Evolutionary conservation across 106 monocot species (phyloP), one percentile per base, ranked within the genome.

Genomic region (Ottelia alismoides): DNA sequence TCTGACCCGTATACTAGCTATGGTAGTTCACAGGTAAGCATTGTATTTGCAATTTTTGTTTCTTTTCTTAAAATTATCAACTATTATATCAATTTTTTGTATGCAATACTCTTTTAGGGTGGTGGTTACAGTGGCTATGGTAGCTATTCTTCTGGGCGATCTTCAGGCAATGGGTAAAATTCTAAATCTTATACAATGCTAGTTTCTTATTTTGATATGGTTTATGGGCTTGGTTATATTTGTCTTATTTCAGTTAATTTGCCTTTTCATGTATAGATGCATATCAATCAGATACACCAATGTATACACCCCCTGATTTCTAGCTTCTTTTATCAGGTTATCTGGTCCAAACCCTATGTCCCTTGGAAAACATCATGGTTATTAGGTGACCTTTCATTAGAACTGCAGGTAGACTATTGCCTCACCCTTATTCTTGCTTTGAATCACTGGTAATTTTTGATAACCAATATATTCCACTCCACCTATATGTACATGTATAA

Each of bases 331-430:
- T 62, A 84, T 64, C 81, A 91, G 90, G 84, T 91, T 84, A 73
- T 73, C 80, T 75, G 90, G 77, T 63, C 67, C 62, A 69, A 77
- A 74, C 74, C 71, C 76, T 65, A 29, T 73, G 67, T 67, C 81
- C 62, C 78, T 77, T 57, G 85, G 81, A 35, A 85, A 92, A 76
- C 85, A 76, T 65, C 85, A 78, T 92, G 85, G 75, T 68, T 91
- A 92, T 73, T 92, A 92, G 81, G 44, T 28, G 62, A 43, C 49
- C 61, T 46, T 48, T 28, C 60, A 64, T 53, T 67, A 70, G 59
- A 44, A 57, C 27, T 49, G 70, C 85, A 92, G 91, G 91, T 92
- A 91, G 82, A 76, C 24, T 60, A 51, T 61, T 75, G 24, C 57
- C 54, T 67, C 43, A 56, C 56, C 7, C 47, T 52, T 74, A 48